Percentiles rank a stretch among this genome's conserved stretches.
phyloP scores from a whole-genome alignment of 768 basidiomycete species.

The Suillus placidus region DNA sequence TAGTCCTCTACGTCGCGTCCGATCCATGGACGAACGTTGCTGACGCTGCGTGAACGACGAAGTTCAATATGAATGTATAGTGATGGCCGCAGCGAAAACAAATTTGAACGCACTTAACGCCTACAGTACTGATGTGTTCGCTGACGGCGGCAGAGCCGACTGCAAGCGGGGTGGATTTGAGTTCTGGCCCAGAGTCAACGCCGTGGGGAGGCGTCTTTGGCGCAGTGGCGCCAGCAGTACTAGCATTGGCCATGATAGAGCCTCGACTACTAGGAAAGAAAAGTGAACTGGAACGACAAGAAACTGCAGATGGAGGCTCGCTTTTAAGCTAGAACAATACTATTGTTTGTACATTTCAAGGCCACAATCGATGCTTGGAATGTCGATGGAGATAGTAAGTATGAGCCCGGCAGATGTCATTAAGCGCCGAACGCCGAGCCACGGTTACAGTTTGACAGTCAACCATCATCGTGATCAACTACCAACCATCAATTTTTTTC shows the following conservation, averaged over 20 bases:
- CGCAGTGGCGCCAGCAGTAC: background rate
- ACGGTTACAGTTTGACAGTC: no score
- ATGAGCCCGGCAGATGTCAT: no score
- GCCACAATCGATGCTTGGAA: no score
- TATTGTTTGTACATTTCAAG: no score
- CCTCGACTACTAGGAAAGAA: background rate
- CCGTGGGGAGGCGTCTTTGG: background rate
- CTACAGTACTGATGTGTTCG: conserved; percentile 1
- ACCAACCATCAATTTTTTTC: no score
- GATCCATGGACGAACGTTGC: background rate
- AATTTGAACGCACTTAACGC: background rate
- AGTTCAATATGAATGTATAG: background rate
- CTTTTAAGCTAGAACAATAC: no score
- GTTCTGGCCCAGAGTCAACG: background rate
- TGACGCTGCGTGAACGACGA: background rate
- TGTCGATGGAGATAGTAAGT: no score
- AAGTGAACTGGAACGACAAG: background rate
- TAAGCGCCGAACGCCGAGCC: no score
- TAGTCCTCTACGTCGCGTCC: background rate
- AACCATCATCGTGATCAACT: background rate
- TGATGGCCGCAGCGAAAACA: background rate
- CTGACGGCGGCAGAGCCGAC: background rate
- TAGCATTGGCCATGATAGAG: background rate
- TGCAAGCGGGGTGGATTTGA: conserved; percentile 6
- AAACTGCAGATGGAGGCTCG: background rate